Evolutionary conservation across 2,329 filamentous ascomycete species (phyloP).

Genomic region (Lachnellula hyalina): DNA sequence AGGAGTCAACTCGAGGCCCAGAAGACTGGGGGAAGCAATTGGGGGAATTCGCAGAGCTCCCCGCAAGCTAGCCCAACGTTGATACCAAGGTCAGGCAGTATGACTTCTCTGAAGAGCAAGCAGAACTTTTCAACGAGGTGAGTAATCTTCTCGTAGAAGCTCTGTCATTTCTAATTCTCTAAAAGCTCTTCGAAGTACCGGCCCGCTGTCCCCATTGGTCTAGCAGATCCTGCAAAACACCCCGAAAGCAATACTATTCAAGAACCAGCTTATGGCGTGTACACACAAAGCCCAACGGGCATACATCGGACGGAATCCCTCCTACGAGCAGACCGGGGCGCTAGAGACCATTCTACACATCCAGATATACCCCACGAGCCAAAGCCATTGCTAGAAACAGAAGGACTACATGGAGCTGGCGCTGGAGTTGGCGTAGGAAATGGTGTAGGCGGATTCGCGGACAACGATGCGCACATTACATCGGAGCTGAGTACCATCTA

Average conservation of each 20-base stretch:
- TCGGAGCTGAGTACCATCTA: slow-evolving; percentile 83
- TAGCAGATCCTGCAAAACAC: slow-evolving; percentile 26
- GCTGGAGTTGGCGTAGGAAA: slow-evolving; percentile 56
- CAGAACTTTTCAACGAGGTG: slow-evolving; percentile 20
- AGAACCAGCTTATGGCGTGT: slow-evolving; percentile 21
- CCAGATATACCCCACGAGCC: slow-evolving; percentile 48
- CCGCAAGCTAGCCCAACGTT: slow-evolving; percentile 28
- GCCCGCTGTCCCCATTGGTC: slow-evolving; percentile 24
- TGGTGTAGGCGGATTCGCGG: slow-evolving; percentile 57
- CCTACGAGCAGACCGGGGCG: slow-evolving; percentile 26
- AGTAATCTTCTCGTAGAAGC: neutral
- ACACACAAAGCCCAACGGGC: slow-evolving; percentile 6
- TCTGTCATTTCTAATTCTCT: neutral
- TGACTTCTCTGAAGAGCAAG: slow-evolving; percentile 26
- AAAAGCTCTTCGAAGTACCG: slow-evolving; percentile 22
- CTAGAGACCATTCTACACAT: slow-evolving; percentile 42
- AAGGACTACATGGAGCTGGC: slow-evolving; percentile 53
- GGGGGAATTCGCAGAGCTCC: slow-evolving; percentile 27
- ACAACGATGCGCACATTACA: slow-evolving; percentile 73
- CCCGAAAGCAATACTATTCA: slow-evolving; percentile 30
- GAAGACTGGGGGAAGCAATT: slow-evolving; percentile 29
- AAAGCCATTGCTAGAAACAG: slow-evolving; percentile 45
- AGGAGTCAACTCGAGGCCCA: slow-evolving; percentile 61
- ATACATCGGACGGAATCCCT: slow-evolving; percentile 23
- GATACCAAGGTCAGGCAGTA: slow-evolving; percentile 25